A percentile compares a stretch with the other conserved stretches of the same genome.
Conservation (phyloP, 345 rosid genomes). For the Eucalyptus regnans region DNA sequence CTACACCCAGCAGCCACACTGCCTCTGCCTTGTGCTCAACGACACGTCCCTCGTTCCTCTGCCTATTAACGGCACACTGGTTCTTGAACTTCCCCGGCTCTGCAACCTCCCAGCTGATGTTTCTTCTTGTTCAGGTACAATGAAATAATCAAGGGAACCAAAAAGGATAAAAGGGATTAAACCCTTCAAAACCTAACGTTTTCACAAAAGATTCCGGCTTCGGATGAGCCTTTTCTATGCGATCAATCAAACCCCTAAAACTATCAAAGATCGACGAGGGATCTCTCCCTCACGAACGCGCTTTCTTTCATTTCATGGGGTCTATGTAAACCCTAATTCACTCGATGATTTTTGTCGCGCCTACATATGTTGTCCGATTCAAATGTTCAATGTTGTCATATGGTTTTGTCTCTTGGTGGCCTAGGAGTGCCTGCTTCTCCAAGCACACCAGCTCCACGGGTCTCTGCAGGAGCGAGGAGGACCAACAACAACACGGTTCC, state of each 20-base stretch:
- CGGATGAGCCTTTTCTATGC: not conserved
- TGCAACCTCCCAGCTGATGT: constrained; percentile 32
- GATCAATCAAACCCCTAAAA: not conserved
- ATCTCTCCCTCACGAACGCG: not conserved
- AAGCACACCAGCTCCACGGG: not conserved
- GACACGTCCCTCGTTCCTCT: constrained; percentile 28
- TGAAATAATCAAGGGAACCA: not conserved
- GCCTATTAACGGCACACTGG: constrained; percentile 60
- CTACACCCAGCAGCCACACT: constrained; percentile 33
- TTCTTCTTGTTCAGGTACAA: constrained; percentile 22
- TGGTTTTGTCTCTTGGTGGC: not conserved
- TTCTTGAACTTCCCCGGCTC: constrained; percentile 44
- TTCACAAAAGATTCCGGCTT: not conserved
- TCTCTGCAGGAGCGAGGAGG: not conserved
- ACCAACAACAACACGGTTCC: not conserved
- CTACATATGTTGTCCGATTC: not conserved
- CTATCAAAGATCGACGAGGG: not conserved
- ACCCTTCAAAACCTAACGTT: not conserved
- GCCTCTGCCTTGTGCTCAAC: constrained; percentile 67
- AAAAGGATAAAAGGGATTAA: not conserved
- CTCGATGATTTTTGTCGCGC: not conserved
- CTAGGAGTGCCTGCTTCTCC: not conserved
- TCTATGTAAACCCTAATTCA: not conserved
- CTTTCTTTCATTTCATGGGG: not conserved
- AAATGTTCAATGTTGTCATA: not conserved